phyloP scores from a whole-genome alignment of 306 rosid species.

The Quercus alba region DNA sequence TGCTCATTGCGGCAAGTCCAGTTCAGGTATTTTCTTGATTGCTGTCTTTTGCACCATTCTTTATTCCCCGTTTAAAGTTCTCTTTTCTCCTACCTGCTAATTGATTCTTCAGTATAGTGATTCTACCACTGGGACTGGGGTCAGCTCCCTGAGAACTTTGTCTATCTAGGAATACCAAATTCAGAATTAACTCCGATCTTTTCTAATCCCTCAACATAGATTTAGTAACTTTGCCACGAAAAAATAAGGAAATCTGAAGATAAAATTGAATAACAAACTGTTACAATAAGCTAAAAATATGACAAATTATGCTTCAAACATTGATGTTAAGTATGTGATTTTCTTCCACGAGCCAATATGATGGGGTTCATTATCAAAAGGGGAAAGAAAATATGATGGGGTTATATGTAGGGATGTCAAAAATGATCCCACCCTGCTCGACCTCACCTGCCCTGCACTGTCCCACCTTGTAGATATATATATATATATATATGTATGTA shows the following conservation, averaged over 20 bases:
- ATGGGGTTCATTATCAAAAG: no score
- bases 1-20: constrained; percentile 80
- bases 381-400: background rate
- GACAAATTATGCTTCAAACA: background rate
- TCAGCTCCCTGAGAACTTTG: background rate
- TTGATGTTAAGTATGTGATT: background rate
- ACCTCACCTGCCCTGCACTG: no score
- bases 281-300: background rate
- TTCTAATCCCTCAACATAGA: background rate
- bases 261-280: background rate
- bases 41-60: background rate
- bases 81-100: background rate
- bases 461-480: no score
- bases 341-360: background rate
- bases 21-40: constrained; percentile 64
- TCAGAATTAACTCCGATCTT: background rate
- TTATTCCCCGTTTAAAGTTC: background rate
- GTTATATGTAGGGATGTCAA: no score
- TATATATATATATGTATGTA: no score
- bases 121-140: background rate
- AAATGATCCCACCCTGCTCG: no score
- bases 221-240: background rate
- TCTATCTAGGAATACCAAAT: background rate
- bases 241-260: background rate
- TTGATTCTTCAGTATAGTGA: background rate